Conservation (phyloP, 176 grass and related monocot genomes). For the Oryza brachyantha region DNA sequence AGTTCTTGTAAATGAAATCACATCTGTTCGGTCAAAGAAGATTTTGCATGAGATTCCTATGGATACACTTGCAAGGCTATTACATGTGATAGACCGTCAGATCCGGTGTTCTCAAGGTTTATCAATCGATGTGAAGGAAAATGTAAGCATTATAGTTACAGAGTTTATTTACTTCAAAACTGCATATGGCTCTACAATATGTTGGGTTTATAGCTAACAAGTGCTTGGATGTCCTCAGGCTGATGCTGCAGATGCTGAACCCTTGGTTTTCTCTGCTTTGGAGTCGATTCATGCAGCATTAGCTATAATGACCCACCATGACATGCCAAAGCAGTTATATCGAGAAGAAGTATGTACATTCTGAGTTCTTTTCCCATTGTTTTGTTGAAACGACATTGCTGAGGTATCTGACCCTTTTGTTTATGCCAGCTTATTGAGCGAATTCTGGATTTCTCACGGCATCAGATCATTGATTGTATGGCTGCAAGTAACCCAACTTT, state of each 20-base stretch:
- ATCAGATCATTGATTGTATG: slow-evolving; percentile 91
- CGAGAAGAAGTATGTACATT: slow-evolving; percentile 70
- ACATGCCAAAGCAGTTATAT: slow-evolving; percentile 99
- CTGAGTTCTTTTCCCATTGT: not conserved
- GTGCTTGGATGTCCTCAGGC: slow-evolving; percentile 50
- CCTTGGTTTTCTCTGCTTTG: slow-evolving; percentile 78
- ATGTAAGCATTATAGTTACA: slow-evolving; percentile 47
- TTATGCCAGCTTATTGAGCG: slow-evolving; percentile 83
- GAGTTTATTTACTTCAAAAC: not conserved
- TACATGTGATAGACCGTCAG: slow-evolving; percentile 83
- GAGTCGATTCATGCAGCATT: slow-evolving; percentile 84
- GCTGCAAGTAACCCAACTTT: slow-evolving; percentile 83
- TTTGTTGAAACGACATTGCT: slow-evolving; percentile 13
- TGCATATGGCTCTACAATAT: slow-evolving; percentile 12
- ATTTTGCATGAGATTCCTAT: slow-evolving; percentile 75
- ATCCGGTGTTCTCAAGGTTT: slow-evolving; percentile 91
- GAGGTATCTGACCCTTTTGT: slow-evolving; percentile 34
- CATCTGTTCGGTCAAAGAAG: slow-evolving; percentile 66
- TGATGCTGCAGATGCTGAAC: slow-evolving; percentile 64
- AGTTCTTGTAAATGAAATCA: slow-evolving; percentile 81
- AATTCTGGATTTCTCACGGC: slow-evolving; percentile 93
- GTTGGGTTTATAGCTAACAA: slow-evolving; percentile 39
- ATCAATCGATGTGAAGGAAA: slow-evolving; percentile 78
- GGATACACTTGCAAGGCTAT: slow-evolving; percentile 68
- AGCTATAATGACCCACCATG: slow-evolving; percentile 80